A percentile compares a stretch with the other conserved stretches of the same genome.
Conservation (phyloP, 305 asterid species). For the Solanum aculeatissimum region DNA sequence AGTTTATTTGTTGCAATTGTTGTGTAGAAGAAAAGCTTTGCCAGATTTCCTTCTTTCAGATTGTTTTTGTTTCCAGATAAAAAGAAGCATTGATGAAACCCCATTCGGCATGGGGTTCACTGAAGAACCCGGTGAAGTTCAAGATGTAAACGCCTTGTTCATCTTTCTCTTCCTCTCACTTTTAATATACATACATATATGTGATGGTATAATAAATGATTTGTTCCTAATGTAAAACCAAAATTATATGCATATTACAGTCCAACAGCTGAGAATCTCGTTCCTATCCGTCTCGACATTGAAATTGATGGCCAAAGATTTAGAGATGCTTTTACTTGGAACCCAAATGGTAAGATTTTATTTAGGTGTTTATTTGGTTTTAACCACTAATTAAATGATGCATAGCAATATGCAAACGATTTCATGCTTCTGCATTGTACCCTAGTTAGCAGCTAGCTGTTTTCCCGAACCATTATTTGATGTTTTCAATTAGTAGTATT, state of each 20-base stretch:
- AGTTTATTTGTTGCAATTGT: background rate
- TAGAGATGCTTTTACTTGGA: constrained; percentile 85
- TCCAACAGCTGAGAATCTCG: constrained; percentile 81
- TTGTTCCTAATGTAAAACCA: background rate
- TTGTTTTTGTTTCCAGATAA: background rate
- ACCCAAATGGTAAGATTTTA: constrained; percentile 55
- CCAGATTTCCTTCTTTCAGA: background rate
- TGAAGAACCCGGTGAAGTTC: constrained; percentile 77
- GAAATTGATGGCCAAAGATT: constrained; percentile 82
- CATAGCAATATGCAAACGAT: background rate
- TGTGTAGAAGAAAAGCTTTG: background rate
- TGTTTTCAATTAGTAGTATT: background rate
- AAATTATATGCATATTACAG: constrained; percentile 22
- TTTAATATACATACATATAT: background rate
- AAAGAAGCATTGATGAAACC: constrained; percentile 39
- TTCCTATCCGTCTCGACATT: constrained; percentile 78
- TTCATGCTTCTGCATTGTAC: background rate
- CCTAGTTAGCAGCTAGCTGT: background rate
- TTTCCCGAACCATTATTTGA: background rate
- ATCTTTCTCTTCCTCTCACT: background rate
- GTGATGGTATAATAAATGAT: background rate
- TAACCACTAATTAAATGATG: background rate
- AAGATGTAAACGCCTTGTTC: constrained; percentile 37
- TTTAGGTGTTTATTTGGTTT: background rate
- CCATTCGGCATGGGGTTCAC: constrained; percentile 55